Conservation (phyloP, 352 stramenopile species). For the Globisporangium paddicum region DNA sequence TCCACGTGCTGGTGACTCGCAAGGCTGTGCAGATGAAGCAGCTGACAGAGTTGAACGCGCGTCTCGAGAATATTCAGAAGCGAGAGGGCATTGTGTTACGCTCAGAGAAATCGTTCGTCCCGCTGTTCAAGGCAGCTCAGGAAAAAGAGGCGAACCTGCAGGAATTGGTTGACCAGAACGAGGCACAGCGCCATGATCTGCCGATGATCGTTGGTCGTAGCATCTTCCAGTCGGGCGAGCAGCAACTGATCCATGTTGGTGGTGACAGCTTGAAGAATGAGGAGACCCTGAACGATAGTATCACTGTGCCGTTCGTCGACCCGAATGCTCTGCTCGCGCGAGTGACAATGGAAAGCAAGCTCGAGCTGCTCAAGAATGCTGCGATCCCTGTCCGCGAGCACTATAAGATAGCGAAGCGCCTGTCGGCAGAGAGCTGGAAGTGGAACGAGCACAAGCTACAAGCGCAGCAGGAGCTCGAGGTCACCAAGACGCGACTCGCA, state of each 20-base stretch:
- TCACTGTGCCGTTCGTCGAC: slow-evolving; percentile 25
- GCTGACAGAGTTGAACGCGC: slow-evolving; percentile 35
- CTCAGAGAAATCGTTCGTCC: slow-evolving; percentile 36
- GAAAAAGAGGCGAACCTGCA: slow-evolving; percentile 20
- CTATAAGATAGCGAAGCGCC: slow-evolving; percentile 43
- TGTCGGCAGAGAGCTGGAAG: slow-evolving; percentile 61
- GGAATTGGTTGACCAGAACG: slow-evolving; percentile 21
- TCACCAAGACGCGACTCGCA: slow-evolving; percentile 44
- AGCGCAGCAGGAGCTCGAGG: slow-evolving; percentile 55
- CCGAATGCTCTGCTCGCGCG: slow-evolving; percentile 35
- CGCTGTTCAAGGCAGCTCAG: slow-evolving; percentile 27
- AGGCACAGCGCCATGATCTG: slow-evolving; percentile 31
- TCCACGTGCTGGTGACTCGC: slow-evolving; percentile 49
- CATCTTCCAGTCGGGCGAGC: slow-evolving; percentile 30
- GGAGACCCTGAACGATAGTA: neutral
- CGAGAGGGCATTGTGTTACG: slow-evolving; percentile 31
- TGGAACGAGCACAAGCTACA: slow-evolving; percentile 38
- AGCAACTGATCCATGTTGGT: neutral
- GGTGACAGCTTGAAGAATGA: neutral
- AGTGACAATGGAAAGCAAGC: slow-evolving; percentile 58
- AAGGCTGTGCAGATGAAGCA: slow-evolving; percentile 42
- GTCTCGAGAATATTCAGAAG: slow-evolving; percentile 42
- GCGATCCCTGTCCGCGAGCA: slow-evolving; percentile 47
- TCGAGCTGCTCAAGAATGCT: slow-evolving; percentile 51
- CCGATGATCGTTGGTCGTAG: slow-evolving; percentile 55